Conservation (phyloP, 2,329 filamentous ascomycete species). For the Cladosporium oxysporum region DNA sequence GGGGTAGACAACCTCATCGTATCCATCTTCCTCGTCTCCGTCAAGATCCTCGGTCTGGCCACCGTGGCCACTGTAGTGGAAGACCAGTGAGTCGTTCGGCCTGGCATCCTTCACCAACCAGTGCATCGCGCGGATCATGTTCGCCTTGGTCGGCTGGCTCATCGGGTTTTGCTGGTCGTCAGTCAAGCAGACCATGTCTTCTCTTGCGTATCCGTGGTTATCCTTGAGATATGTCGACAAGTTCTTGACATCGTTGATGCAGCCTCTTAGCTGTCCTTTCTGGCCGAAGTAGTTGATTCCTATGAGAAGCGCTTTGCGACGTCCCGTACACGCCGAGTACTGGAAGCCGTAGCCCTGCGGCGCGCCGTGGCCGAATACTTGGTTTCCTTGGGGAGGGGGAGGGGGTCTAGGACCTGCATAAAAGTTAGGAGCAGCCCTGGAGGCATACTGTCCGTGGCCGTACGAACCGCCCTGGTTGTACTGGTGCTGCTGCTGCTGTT, state of each 20-base stretch:
- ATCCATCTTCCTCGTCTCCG: slow-evolving; percentile 78
- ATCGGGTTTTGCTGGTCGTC: slow-evolving; percentile 97
- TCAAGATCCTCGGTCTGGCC: slow-evolving; percentile 80
- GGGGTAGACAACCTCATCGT: slow-evolving; percentile 81
- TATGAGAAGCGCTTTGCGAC: slow-evolving; percentile 84
- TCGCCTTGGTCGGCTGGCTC: slow-evolving; percentile 94
- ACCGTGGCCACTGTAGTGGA: slow-evolving; percentile 91
- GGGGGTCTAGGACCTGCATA: slow-evolving; percentile 30
- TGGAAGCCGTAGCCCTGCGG: slow-evolving; percentile 80
- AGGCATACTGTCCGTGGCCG: slow-evolving; percentile 50
- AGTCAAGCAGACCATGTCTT: slow-evolving; percentile 96
- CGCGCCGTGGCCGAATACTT: slow-evolving; percentile 74
- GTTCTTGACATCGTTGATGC: slow-evolving; percentile 92
- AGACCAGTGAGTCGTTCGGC: slow-evolving; percentile 93
- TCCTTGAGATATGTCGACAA: slow-evolving; percentile 90
- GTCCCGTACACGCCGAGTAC: slow-evolving; percentile 71
- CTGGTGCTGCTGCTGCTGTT: slow-evolving; percentile 23
- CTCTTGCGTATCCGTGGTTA: slow-evolving; percentile 87
- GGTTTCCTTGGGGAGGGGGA: slow-evolving; percentile 36
- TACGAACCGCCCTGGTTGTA: slow-evolving; percentile 14
- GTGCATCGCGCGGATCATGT: slow-evolving; percentile 94
- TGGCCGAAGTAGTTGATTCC: slow-evolving; percentile 98
- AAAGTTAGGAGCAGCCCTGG: slow-evolving; percentile 56
- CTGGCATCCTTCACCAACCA: slow-evolving; percentile 94
- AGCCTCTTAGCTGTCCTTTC: slow-evolving; percentile 84